A percentile compares a stretch with the other conserved stretches of the same genome.
phyloP scores from a whole-genome alignment of 2,329 filamentous ascomycete genomes.

The Verticillium nonalfalfae region DNA sequence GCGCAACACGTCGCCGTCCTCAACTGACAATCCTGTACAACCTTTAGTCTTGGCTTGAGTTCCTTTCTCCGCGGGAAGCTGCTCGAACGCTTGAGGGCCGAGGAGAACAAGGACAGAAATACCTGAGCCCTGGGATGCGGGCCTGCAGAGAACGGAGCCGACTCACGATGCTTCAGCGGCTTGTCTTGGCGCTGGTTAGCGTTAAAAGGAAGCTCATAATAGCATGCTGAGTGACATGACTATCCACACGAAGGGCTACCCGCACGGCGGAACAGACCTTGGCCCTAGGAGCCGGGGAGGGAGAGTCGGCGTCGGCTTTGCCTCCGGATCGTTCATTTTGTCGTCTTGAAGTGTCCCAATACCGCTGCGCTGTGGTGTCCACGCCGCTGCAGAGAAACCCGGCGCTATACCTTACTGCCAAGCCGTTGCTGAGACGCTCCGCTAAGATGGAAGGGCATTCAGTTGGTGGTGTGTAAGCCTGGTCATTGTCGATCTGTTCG shows the following conservation, averaged over 20 bases:
- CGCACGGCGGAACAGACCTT: neutral
- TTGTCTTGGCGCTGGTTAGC: neutral
- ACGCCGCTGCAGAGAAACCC: too few relatives aligned
- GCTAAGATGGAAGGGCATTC: too few relatives aligned
- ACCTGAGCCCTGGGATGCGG: neutral
- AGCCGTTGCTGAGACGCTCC: too few relatives aligned
- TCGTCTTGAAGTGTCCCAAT: neutral
- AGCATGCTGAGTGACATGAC: neutral
- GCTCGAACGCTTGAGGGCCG: slow-evolving; percentile 42
- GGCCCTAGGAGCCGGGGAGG: neutral
- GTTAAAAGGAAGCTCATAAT: neutral
- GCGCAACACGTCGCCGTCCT: neutral
- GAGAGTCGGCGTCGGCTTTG: neutral
- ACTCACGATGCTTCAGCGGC: neutral
- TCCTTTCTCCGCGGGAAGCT: slow-evolving; percentile 49
- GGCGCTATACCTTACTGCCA: too few relatives aligned
- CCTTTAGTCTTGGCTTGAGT: slow-evolving; percentile 44
- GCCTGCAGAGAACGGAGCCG: neutral
- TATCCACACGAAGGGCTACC: neutral
- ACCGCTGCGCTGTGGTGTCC: too few relatives aligned
- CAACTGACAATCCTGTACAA: neutral
- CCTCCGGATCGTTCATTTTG: neutral
- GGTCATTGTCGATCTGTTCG: too few relatives aligned
- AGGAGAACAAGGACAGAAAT: slow-evolving; percentile 32
- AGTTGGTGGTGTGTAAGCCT: too few relatives aligned